Conservation (phyloP, 2,329 filamentous ascomycete genomes). For the Fusarium vanettenii region DNA sequence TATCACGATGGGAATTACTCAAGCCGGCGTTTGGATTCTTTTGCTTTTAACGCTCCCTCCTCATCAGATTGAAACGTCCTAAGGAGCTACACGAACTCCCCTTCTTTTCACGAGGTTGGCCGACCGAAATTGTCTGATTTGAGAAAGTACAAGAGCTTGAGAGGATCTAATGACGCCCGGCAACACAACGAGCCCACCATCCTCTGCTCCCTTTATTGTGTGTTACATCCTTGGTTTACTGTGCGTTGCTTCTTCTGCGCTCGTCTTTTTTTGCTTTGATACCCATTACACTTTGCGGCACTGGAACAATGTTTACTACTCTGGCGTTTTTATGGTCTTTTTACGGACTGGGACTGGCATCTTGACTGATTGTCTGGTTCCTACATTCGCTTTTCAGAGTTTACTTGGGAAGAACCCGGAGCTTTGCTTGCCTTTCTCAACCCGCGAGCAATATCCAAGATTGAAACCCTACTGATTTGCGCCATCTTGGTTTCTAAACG, state of each 20-base stretch:
- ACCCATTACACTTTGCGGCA: conserved; percentile 26
- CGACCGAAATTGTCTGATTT: conserved; percentile 52
- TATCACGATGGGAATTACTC: conserved; percentile 35
- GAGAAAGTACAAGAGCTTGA: conserved; percentile 55
- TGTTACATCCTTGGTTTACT: conserved; percentile 12
- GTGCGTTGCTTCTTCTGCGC: conserved; percentile 30
- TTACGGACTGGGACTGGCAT: conserved; percentile 18
- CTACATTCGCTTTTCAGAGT: conserved; percentile 22
- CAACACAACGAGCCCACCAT: conserved; percentile 32
- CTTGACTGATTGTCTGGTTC: conserved; percentile 28
- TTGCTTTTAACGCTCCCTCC: conserved; percentile 53
- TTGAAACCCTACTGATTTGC: conserved; percentile 30
- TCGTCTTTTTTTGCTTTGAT: conserved; percentile 41
- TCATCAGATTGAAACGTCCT: conserved; percentile 64
- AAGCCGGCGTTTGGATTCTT: conserved; percentile 45
- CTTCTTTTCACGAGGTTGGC: conserved; percentile 63
- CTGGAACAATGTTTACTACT: conserved; percentile 34
- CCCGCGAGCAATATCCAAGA: conserved; percentile 39
- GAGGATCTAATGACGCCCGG: conserved; percentile 49
- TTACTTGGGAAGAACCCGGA: conserved; percentile 32
- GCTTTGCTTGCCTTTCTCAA: conserved; percentile 33
- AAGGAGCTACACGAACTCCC: conserved; percentile 60
- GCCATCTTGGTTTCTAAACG: conserved; percentile 36
- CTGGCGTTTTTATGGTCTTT: conserved; percentile 37
- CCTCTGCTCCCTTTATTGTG: conserved; percentile 48